Conservation (phyloP, 305 asterid genomes). For the Fraxinus sp. region DNA sequence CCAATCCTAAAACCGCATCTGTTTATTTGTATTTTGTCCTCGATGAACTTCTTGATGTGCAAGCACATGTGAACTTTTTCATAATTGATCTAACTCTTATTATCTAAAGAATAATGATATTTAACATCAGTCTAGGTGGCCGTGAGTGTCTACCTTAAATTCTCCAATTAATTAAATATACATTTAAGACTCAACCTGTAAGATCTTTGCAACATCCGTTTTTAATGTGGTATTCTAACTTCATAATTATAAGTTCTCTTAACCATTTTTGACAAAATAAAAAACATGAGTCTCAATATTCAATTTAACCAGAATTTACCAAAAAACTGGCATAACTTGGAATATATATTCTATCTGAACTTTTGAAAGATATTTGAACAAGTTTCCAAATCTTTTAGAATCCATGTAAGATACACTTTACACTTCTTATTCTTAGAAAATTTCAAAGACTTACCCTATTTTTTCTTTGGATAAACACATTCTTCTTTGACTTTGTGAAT, state of each 20-base stretch:
- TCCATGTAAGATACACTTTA: background rate
- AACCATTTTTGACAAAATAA: background rate
- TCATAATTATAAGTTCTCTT: background rate
- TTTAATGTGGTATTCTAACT: background rate
- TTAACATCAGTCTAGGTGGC: background rate
- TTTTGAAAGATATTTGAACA: background rate
- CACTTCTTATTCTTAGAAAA: background rate
- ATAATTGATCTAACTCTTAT: background rate
- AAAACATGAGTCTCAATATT: background rate
- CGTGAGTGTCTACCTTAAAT: background rate
- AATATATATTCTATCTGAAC: background rate
- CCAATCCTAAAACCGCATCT: background rate
- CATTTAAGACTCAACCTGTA: background rate
- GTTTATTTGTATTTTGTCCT: background rate
- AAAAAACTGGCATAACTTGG: background rate
- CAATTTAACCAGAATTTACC: background rate
- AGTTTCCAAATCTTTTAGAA: background rate
- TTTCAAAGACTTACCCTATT: background rate
- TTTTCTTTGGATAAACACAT: background rate
- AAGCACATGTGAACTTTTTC: background rate
- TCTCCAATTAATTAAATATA: background rate
- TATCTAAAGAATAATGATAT: background rate
- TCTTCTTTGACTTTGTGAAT: background rate
- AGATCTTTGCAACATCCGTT: background rate
- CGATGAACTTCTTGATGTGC: background rate